These are phyloP conservation scores for Huntiella abstrusa DNA, from an alignment of 2,329 filamentous ascomycete genomes.

Conservation along the genomic window DNA sequence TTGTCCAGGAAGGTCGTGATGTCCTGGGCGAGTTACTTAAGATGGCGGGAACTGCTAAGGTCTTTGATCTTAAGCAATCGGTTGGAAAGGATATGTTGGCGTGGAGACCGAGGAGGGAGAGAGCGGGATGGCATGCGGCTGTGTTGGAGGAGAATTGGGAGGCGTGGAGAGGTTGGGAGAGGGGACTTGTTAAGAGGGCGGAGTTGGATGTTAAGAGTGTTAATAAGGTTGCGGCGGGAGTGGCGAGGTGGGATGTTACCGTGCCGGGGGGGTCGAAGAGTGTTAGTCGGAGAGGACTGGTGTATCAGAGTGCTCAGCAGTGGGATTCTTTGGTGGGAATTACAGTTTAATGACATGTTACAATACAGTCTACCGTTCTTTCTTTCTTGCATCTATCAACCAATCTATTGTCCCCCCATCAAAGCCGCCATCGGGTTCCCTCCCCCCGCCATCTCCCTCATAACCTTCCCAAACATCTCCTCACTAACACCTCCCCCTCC, in stretches of 20 bases:
- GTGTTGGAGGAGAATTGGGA: conserved; percentile 47
- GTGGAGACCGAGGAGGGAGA: conserved; percentile 46
- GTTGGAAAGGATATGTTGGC: conserved; percentile 41
- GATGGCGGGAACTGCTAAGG: conserved; percentile 34
- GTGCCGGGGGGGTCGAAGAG: conserved; percentile 25
- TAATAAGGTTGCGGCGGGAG: conserved; percentile 12
- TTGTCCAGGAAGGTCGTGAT: conserved; percentile 44
- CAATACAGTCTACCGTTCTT: conserved; percentile 30
- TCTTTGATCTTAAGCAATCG: conserved; percentile 36
- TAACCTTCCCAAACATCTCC: conserved; percentile 90
- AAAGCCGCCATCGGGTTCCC: conserved; percentile 27
- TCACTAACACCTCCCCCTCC: conserved; percentile 87
- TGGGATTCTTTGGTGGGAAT: conserved; percentile 35
- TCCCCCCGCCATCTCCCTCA: conserved; percentile 63
- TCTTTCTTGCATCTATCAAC: conserved; percentile 21
- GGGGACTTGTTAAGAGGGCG: conserved; percentile 34
- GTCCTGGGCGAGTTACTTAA: conserved; percentile 45
- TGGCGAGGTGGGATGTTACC: conserved; percentile 31
- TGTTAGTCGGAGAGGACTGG: conserved; percentile 23
- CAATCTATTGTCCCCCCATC: conserved; percentile 19
- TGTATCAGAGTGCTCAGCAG: conserved; percentile 33
- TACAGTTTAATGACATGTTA: no score
- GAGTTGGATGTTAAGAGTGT: conserved; percentile 18
- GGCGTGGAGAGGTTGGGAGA: conserved; percentile 39
- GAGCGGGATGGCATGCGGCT: conserved; percentile 47